Evolutionary conservation across 805 yeast genomes (phyloP), one percentile per base, ranked within the genome.

Genomic region (Kregervanrija pseudodelftensis): DNA sequence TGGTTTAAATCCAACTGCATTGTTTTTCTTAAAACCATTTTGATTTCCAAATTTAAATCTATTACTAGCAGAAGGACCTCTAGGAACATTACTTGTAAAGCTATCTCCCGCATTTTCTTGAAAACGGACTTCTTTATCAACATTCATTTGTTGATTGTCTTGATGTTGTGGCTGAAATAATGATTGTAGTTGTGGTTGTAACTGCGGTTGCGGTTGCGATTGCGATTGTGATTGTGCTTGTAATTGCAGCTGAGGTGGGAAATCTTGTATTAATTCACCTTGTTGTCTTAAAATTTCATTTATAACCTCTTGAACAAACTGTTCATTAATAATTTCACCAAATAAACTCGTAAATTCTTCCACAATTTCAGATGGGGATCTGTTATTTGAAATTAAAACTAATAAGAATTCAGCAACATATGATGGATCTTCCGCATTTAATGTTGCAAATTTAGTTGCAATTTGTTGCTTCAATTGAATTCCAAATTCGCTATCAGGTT

Each of bases 331-430:
- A 7, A 76, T 77, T 36, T 76, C 73, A 43, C 82, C 83, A 49
- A 82, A 79, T 41, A 84, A 65, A 37, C 77, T 74, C 33, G 76
- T 67, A 30, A 85, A 70, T 56, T 85, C 93, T 14, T 64, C 65
- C 14, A 74, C 72, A 33, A 84, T 80, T 43, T 80, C 84, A 13
- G 68, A 71, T 11, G 82, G 74, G 5, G 78, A 66, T 55, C 82
- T 79, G 53, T 82, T 80, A 52, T 82, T 82, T 11, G 82, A 80
- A 49, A 85, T 81, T 60, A 85, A 67, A 37, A 83, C 73, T n/a
- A 80, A 73, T 45, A 85, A 78, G 56, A 76, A 85, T 61, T 85
- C 93, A 11, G 93, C 85, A 36, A 82, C 80, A 53, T 80, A 82
- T 38, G 65, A 69, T 22, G 74, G 70, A 54, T 77, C 82, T 44